These are phyloP conservation scores for Wickerhamomyces sp. DNA, from an alignment of 1,139 yeast species.

Conservation along the genomic window DNA sequence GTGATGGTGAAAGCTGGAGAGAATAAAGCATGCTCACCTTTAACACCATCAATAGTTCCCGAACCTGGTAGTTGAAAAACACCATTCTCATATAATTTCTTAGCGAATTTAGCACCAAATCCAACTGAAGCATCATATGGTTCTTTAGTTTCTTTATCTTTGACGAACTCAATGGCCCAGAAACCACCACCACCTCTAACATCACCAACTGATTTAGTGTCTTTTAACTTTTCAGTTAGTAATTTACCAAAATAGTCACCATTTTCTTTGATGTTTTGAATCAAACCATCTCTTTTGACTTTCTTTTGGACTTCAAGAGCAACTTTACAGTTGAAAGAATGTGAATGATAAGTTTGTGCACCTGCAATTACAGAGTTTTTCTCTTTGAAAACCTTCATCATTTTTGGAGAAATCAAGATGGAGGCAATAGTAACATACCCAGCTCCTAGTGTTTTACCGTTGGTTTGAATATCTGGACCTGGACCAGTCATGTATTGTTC, in stretches of 20 bases:
- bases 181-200: conserved; percentile 60
- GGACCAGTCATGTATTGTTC: conserved; percentile 42
- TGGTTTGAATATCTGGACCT: conserved; percentile 57
- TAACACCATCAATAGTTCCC: conserved; percentile 34
- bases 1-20: conserved; percentile 49
- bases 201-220: conserved; percentile 43
- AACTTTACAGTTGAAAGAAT: conserved; percentile 54
- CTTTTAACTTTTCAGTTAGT: conserved; percentile 31
- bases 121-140: conserved; percentile 34
- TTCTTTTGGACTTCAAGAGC: conserved; percentile 56
- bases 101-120: conserved; percentile 33
- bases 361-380: conserved; percentile 41
- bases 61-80: conserved; percentile 39
- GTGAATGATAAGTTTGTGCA: conserved; percentile 60
- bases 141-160: conserved; percentile 44
- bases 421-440: conserved; percentile 63
- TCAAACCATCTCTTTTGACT: conserved; percentile 38
- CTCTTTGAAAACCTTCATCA: conserved; percentile 30
- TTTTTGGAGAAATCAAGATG: conserved; percentile 46
- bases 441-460: conserved; percentile 62
- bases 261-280: conserved; percentile 42
- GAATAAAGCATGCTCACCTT: conserved; percentile 45
- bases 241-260: conserved; percentile 46
- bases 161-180: conserved; percentile 54
- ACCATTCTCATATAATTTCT: conserved; percentile 37